Percentiles rank a stretch among this genome's conserved stretches.
Evolutionary conservation across 1,139 yeast species (phyloP).

Genomic region (Groenewaldozyma auringiensis): DNA sequence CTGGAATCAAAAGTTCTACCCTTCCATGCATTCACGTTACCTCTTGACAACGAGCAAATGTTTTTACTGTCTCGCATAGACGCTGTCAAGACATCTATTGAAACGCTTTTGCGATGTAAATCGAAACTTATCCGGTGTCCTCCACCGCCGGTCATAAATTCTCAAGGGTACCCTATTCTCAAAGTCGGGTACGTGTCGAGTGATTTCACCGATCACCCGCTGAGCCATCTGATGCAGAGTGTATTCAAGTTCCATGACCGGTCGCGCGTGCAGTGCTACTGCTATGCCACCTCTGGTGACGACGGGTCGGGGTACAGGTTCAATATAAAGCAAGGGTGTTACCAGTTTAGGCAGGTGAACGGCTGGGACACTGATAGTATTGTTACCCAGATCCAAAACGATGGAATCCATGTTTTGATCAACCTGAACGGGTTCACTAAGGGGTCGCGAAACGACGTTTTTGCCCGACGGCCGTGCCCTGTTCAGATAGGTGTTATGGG

Average conservation of each 20-base stretch:
- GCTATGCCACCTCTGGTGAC: conserved; percentile 29
- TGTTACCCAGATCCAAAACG: conserved; percentile 24
- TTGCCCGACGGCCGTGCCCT: conserved; percentile 31
- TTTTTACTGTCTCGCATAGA: conserved; percentile 26
- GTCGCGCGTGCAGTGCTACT: conserved; percentile 21
- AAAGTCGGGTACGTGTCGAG: conserved; percentile 32
- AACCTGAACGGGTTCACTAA: conserved; percentile 32
- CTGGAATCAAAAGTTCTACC: conserved; percentile 29
- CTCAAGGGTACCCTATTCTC: conserved; percentile 16
- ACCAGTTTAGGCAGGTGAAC: conserved; percentile 26
- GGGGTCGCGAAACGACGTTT: conserved; percentile 31
- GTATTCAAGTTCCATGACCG: conserved; percentile 29
- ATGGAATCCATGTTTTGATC: conserved; percentile 30
- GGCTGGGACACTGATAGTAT: conserved; percentile 23
- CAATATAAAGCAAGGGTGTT: conserved; percentile 25
- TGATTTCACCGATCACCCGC: conserved; percentile 31
- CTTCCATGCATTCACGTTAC: conserved; percentile 32
- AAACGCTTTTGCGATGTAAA: conserved; percentile 17
- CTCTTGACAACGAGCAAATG: conserved; percentile 24
- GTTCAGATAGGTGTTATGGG: conserved; percentile 31
- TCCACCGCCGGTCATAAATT: conserved; percentile 26
- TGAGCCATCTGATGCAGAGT: conserved; percentile 32
- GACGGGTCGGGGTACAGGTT: conserved; percentile 27
- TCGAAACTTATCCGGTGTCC: conserved; percentile 12
- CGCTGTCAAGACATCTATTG: conserved; percentile 27